These are phyloP conservation scores for Metarhizium brunneum DNA, from an alignment of 2,329 filamentous ascomycete species.

Conservation along the genomic window DNA sequence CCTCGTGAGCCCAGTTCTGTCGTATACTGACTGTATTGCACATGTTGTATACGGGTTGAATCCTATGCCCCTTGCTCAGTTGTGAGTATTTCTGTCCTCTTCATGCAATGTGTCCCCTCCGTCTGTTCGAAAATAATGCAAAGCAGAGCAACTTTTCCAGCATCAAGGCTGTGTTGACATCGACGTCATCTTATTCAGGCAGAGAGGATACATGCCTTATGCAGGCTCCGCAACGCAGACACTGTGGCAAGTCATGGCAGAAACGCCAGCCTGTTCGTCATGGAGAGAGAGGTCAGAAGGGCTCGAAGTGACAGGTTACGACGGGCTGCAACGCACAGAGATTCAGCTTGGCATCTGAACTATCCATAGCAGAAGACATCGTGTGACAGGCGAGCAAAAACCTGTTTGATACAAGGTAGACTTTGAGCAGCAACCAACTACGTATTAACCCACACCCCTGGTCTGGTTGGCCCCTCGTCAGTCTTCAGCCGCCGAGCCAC, in stretches of 20 bases:
- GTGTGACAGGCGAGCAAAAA: not conserved
- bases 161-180: not conserved
- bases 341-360: constrained; percentile 1
- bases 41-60: too few relatives aligned
- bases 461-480: not conserved
- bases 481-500: not conserved
- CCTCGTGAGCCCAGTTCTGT: not conserved
- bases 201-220: too few relatives aligned
- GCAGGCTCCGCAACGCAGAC: too few relatives aligned
- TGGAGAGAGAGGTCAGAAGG: not conserved
- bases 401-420: too few relatives aligned
- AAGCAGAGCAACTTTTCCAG: not conserved
- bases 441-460: too few relatives aligned
- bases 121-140: too few relatives aligned
- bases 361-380: not conserved
- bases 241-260: not conserved
- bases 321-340: not conserved
- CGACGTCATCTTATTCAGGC: not conserved
- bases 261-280: not conserved
- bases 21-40: not conserved
- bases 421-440: not conserved
- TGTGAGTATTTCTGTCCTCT: too few relatives aligned
- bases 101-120: not conserved
- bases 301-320: not conserved
- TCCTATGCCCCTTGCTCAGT: too few relatives aligned